A percentile compares a stretch with the other conserved stretches of the same genome.
Evolutionary conservation across 2,329 filamentous ascomycete species (phyloP).

Genomic region (Ascochyta fabae): DNA sequence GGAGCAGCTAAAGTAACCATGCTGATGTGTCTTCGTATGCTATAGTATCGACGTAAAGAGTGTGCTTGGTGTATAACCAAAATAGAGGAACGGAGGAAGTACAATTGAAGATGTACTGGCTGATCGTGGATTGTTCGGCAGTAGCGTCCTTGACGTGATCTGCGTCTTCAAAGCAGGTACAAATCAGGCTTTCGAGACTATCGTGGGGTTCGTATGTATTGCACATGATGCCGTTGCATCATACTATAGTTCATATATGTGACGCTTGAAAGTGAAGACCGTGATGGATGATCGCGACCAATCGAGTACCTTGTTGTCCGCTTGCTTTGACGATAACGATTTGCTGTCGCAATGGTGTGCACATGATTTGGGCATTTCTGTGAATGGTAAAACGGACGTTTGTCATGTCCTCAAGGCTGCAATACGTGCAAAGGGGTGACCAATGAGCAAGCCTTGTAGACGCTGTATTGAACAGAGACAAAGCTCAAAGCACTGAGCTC

Average conservation of each 20-base stretch:
- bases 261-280: conserved; percentile 28
- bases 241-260: conserved; percentile 15
- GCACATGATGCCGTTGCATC: neutral
- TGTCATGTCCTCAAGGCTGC: neutral
- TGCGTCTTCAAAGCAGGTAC: neutral
- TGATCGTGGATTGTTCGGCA: conserved; percentile 1
- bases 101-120: neutral
- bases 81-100: neutral
- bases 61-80: neutral
- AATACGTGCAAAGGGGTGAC: neutral
- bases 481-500: neutral
- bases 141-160: conserved; percentile 10
- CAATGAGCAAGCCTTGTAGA: neutral
- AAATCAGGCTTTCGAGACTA: neutral
- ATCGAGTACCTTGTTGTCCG: conserved; percentile 37
- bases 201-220: neutral
- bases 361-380: neutral
- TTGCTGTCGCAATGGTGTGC: neutral
- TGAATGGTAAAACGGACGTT: neutral
- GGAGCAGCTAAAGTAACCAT: conserved; percentile 17
- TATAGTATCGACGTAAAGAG: conserved; percentile 1
- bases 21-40: neutral
- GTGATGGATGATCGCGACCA: conserved; percentile 31
- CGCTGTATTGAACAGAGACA: neutral
- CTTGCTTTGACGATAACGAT: conserved; percentile 4